These are phyloP conservation scores for Nakazawaea wyomingensis DNA, from an alignment of 805 yeast species.

Conservation along the genomic window DNA sequence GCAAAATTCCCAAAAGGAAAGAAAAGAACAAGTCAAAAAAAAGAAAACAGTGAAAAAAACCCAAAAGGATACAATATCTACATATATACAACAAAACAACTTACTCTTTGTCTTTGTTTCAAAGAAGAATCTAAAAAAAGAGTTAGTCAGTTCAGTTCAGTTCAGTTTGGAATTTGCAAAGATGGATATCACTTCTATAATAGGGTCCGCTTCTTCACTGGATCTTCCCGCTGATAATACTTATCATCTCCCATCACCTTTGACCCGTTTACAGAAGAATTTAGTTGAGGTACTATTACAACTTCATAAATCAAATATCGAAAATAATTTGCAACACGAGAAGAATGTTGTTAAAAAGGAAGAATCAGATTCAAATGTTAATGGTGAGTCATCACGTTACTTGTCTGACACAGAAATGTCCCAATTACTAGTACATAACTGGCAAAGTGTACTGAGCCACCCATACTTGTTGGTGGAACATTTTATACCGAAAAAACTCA, in stretches of 20 bases:
- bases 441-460: constrained; percentile 52
- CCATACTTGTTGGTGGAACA: constrained; percentile 73
- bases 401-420: constrained; percentile 24
- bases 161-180: background rate
- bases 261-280: constrained; percentile 39
- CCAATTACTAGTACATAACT: constrained; percentile 38
- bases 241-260: constrained; percentile 35
- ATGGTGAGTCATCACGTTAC: too few relatives aligned
- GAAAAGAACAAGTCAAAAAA: too few relatives aligned
- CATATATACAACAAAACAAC: too few relatives aligned
- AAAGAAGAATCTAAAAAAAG: background rate
- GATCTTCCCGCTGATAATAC: constrained; percentile 9
- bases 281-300: constrained; percentile 37
- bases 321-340: constrained; percentile 8
- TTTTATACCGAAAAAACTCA: constrained; percentile 64
- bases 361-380: too few relatives aligned
- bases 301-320: constrained; percentile 30
- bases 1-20: too few relatives aligned
- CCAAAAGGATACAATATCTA: too few relatives aligned
- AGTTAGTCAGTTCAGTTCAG: too few relatives aligned
- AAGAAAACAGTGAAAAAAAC: too few relatives aligned
- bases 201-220: background rate
- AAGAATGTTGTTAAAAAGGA: background rate
- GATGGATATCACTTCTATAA: constrained; percentile 8
- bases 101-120: too few relatives aligned